Base-by-base conservation (phyloP, 2,329 filamentous ascomycete genomes). In the Bipolaris sorokiniana region DNA sequence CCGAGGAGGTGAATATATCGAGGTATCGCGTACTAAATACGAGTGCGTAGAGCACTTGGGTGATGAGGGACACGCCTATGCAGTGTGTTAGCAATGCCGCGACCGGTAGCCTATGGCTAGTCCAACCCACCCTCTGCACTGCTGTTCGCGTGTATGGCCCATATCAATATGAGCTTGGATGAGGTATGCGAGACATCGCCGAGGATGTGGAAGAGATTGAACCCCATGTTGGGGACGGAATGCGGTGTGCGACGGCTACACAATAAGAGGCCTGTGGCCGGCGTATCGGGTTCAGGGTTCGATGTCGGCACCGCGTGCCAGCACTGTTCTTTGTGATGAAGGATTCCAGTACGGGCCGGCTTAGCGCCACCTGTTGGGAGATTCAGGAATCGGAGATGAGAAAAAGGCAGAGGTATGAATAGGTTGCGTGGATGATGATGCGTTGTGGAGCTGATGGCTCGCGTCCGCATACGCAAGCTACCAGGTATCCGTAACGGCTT, bases 11-110 rank as follows among this genome's bases (percentile, higher is more conserved):
- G 74, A 96, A 91, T 63, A 97, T 81, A 74, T 97, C 91, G 63
- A 94, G 85, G 78, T 98, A 98, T 59, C 94, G 87, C 4, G 91
- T 88, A 70, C 88, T 82, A 79, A 97, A 98, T 56, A 98, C 93
- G 62, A 89, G 76, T 53, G 89, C 87, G 79, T 98, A 98, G 64
- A 97, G 87, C 54, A 88, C 84, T 78, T 98, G 94, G 1, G 90
- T 97, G 70, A 98, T 91, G 72, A 97, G 87, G 22, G 92, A 97
- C 59, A 97, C 90, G 58, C 93, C 90, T 90, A 55, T 22, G 45
- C 34, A 34, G 45, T 37, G 34, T 22, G 56, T 62, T 34, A 59
- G 54, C 51, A 51, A 42, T 22, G 31, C 20, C 15, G 42, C 48
- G 10, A 42, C 48, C 20, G 16, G 16, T 15, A 34, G 18, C 28